Evolutionary conservation across 2,329 filamentous ascomycete genomes (phyloP).

Genomic region (Tolypocladium cylindrosporum): DNA sequence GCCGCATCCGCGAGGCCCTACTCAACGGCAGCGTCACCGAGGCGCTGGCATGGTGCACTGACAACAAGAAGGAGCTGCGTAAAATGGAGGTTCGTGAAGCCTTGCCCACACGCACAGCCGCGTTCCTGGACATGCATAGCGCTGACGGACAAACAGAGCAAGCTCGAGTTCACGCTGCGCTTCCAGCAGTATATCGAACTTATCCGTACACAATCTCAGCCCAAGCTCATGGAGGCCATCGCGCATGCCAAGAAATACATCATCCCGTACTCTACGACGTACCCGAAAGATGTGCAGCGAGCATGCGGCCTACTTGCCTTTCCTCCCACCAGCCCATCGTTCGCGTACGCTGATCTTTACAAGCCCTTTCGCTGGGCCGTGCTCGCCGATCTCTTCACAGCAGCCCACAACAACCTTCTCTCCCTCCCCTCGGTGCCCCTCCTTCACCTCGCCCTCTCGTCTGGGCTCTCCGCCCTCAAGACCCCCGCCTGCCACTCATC

Average conservation of each 20-base stretch:
- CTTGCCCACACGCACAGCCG: not conserved
- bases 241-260: constrained; percentile 76
- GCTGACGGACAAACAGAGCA: constrained; percentile 41
- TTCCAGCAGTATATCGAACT: constrained; percentile 94
- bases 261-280: constrained; percentile 56
- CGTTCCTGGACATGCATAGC: not conserved
- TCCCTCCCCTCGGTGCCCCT: constrained; percentile 73
- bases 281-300: constrained; percentile 57
- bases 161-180: constrained; percentile 85
- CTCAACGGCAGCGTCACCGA: constrained; percentile 61
- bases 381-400: constrained; percentile 71
- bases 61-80: constrained; percentile 86
- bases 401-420: constrained; percentile 79
- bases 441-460: constrained; percentile 81
- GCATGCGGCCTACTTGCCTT: constrained; percentile 77
- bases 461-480: constrained; percentile 88
- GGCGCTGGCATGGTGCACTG: constrained; percentile 80
- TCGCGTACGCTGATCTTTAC: constrained; percentile 52
- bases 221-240: constrained; percentile 66
- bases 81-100: constrained; percentile 60
- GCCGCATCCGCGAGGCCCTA: constrained; percentile 65
- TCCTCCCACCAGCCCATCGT: constrained; percentile 37
- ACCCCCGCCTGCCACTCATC: constrained; percentile 83
- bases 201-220: constrained; percentile 54
- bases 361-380: constrained; percentile 60